phyloP scores from a whole-genome alignment of 1,284 basidiomycete species.

The Ustilago lituana region DNA sequence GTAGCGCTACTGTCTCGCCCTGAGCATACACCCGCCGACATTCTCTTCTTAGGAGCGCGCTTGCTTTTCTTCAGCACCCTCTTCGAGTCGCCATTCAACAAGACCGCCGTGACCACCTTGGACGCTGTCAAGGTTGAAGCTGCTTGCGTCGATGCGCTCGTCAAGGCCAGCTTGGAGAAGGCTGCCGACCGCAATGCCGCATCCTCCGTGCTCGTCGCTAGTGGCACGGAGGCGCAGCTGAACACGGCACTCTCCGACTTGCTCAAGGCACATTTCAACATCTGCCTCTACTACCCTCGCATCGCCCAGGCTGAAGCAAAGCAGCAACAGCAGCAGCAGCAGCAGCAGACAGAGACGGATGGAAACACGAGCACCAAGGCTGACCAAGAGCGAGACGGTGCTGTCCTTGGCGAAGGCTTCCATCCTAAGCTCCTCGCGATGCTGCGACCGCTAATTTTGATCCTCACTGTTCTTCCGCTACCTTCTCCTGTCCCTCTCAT shows the following conservation, averaged over 20 bases:
- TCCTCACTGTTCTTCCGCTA: slow-evolving; percentile 35
- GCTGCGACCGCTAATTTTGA: slow-evolving; percentile 41
- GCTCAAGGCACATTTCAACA: slow-evolving; percentile 60
- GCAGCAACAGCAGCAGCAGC: slow-evolving; percentile 11
- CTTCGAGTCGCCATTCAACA: slow-evolving; percentile 57
- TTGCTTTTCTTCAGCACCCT: slow-evolving; percentile 62
- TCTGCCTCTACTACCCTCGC: slow-evolving; percentile 59
- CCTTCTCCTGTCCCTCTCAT: slow-evolving; percentile 36
- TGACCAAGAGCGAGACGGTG: not conserved
- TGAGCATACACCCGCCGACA: slow-evolving; percentile 39
- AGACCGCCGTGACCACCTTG: slow-evolving; percentile 43
- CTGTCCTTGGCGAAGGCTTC: slow-evolving; percentile 46
- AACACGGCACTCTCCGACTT: slow-evolving; percentile 50
- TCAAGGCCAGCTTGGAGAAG: slow-evolving; percentile 23
- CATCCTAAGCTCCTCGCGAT: slow-evolving; percentile 39
- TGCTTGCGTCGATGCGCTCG: slow-evolving; percentile 25
- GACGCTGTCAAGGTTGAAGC: slow-evolving; percentile 37
- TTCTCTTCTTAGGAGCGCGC: slow-evolving; percentile 53
- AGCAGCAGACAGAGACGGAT: not conserved
- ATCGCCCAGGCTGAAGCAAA: slow-evolving; percentile 31
- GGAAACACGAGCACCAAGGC: not conserved
- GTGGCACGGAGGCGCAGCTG: slow-evolving; percentile 38
- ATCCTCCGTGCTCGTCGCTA: slow-evolving; percentile 16
- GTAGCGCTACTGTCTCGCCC: slow-evolving; percentile 37
- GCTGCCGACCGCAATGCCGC: slow-evolving; percentile 7